These are phyloP conservation scores for Ophiobolus disseminans DNA, from an alignment of 2,329 filamentous ascomycete genomes.

Conservation along the genomic window DNA sequence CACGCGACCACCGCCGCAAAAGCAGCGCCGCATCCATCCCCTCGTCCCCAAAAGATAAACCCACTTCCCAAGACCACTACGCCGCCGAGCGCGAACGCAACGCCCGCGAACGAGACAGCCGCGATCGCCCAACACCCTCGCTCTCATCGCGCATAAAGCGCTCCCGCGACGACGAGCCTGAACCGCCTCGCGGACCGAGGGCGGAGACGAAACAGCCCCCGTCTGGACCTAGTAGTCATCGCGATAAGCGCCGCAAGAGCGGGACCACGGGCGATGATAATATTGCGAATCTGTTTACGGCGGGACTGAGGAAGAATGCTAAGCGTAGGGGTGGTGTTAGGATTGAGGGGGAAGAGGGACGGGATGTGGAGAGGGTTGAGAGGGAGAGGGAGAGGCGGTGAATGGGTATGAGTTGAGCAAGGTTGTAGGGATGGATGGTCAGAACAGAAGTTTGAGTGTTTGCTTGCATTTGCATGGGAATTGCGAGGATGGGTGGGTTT, in stretches of 20 bases:
- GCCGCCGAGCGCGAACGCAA: constrained; percentile 69
- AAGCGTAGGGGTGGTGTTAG: constrained; percentile 42
- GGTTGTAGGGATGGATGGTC: neutral
- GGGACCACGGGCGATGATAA: constrained; percentile 29
- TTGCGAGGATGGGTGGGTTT: neutral
- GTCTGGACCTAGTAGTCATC: constrained; percentile 39
- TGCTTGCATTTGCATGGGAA: too few species aligned
- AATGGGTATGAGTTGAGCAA: neutral
- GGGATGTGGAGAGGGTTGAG: constrained; percentile 42
- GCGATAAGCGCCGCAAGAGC: constrained; percentile 41
- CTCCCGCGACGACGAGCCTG: constrained; percentile 16
- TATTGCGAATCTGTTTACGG: constrained; percentile 39
- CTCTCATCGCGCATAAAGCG: constrained; percentile 40
- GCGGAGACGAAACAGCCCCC: constrained; percentile 29
- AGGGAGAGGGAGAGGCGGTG: constrained; percentile 37
- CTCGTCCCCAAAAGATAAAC: constrained; percentile 23
- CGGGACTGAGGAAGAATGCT: constrained; percentile 41
- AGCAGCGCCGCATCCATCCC: constrained; percentile 21
- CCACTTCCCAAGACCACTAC: constrained; percentile 61
- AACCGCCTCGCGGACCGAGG: constrained; percentile 16
- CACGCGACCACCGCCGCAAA: constrained; percentile 26
- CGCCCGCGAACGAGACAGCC: constrained; percentile 38
- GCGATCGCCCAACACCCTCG: constrained; percentile 32
- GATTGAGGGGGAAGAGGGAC: constrained; percentile 41
- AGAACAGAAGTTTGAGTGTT: neutral